These are phyloP conservation scores for Erucastrum elatum DNA, from an alignment of 345 rosid genomes.

Conservation along the genomic window DNA sequence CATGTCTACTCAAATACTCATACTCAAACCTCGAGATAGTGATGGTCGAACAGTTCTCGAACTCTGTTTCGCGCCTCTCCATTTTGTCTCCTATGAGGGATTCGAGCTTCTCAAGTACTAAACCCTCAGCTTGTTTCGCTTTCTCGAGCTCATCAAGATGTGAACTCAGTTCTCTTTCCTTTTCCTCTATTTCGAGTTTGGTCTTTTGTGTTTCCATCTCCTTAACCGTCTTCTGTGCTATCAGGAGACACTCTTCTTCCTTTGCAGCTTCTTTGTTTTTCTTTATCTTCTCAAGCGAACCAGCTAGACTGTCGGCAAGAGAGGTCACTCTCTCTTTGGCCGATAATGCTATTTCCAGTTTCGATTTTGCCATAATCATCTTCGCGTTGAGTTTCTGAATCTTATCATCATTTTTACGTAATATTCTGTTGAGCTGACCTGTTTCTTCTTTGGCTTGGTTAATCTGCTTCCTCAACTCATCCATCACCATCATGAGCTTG, in stretches of 20 bases:
- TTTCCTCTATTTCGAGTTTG: conserved; percentile 50
- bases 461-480: conserved; percentile 59
- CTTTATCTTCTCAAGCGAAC: conserved; percentile 60
- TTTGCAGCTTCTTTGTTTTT: conserved; percentile 49
- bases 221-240: conserved; percentile 46
- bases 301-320: conserved; percentile 46
- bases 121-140: conserved; percentile 54
- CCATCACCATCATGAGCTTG: conserved; percentile 66
- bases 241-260: conserved; percentile 54
- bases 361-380: conserved; percentile 64
- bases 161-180: conserved; percentile 52
- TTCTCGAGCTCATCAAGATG: conserved; percentile 59
- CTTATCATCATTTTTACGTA: conserved; percentile 46
- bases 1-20: conserved; percentile 64
- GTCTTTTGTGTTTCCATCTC: conserved; percentile 53
- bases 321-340: conserved; percentile 57
- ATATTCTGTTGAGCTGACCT: conserved; percentile 38
- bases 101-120: conserved; percentile 60
- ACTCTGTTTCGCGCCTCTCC: conserved; percentile 50
- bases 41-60: conserved; percentile 46
- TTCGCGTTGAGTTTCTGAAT: conserved; percentile 60
- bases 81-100: conserved; percentile 44
- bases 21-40: conserved; percentile 71
- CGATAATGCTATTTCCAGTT: conserved; percentile 50
- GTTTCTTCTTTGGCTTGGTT: conserved; percentile 51